phyloP scores from a whole-genome alignment of 257 asterid genomes.

The Penstemon barbatus region DNA sequence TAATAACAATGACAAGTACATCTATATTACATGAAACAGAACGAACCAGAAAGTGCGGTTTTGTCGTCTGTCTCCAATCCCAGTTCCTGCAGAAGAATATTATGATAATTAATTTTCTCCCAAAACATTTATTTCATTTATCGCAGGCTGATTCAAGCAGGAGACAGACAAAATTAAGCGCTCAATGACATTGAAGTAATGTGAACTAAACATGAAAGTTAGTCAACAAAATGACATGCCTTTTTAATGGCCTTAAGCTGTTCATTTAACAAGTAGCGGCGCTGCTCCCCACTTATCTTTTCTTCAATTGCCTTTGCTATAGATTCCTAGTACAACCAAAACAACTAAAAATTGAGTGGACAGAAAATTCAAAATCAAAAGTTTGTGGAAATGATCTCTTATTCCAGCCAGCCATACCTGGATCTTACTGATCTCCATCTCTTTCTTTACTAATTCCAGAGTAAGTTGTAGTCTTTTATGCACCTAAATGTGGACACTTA shows the following conservation, averaged over 20 bases:
- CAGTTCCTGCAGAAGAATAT: constrained; percentile 63
- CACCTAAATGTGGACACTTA: constrained; percentile 50
- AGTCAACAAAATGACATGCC: constrained; percentile 39
- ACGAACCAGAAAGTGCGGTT: constrained; percentile 88
- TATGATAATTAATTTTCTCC: constrained; percentile 25
- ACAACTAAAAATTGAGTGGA: constrained; percentile 19
- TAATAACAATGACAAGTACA: neutral
- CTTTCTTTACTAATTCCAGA: constrained; percentile 92
- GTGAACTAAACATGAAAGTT: constrained; percentile 14
- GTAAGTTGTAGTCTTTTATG: constrained; percentile 80
- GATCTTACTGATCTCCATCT: constrained; percentile 96
- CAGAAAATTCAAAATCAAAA: constrained; percentile 6
- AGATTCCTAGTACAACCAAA: constrained; percentile 65
- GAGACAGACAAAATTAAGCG: constrained; percentile 14
- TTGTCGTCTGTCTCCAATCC: constrained; percentile 99
- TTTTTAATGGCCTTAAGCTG: constrained; percentile 98
- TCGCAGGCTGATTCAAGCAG: constrained; percentile 27
- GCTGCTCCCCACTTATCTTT: constrained; percentile 97
- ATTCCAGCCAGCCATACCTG: constrained; percentile 54
- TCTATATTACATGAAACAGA: constrained; percentile 25
- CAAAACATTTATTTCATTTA: constrained; percentile 10
- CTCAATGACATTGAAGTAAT: constrained; percentile 13
- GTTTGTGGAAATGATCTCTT: constrained; percentile 2
- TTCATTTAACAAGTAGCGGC: constrained; percentile 88
- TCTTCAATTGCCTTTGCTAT: constrained; percentile 99